Evolutionary conservation across 1,284 basidiomycete species (phyloP), one percentile per base, ranked within the genome.

Genomic region (Cutaneotrichosporon mucoides): DNA sequence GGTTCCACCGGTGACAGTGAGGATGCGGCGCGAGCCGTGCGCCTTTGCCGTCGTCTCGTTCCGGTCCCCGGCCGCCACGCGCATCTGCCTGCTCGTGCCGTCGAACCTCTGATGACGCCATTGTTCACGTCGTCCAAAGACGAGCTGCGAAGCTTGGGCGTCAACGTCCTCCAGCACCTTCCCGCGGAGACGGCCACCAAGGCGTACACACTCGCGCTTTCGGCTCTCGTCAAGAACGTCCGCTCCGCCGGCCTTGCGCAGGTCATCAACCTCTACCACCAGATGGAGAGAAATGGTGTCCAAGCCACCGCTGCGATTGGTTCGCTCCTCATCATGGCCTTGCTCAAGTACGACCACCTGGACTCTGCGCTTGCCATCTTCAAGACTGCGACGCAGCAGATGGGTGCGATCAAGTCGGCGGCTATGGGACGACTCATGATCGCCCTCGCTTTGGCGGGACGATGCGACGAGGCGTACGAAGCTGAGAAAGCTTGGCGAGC

Each of bases 361-460:
- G 64, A 69, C 9, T 37, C 55, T 3, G 69, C 69, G 0, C 40
- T 69, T 1, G 49, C 60, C 1, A 37, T 68, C 4, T 68, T 72
- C 53, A n/a, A 58, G 9, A 60, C 64, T 9, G 62, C 59, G 2
- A 52, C 61, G 1, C 37, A 59, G 15, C 12, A 42, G 9, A 33
- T 37, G 4, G 37, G 62, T 3, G 42, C 53, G 1, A 43, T 69
- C 15, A 68, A 65, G 43, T 70, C 72, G 3, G 52, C 48, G 38
- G 60, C 63, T 1, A 61, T 72, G 9, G 69, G 71, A 9, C 53
- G 65, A 13, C 57, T 76, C 8, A 73, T 76, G 68, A 55, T 68
- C 13, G 57, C 58, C 37, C 64, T 75, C 2, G 66, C 66, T 1
- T 48, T 61, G 1, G 43, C 38, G 0, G 64, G 56, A 6, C 55